These are phyloP conservation scores for Solanum rostratum DNA, from an alignment of 257 asterid genomes.

Conservation along the genomic window DNA sequence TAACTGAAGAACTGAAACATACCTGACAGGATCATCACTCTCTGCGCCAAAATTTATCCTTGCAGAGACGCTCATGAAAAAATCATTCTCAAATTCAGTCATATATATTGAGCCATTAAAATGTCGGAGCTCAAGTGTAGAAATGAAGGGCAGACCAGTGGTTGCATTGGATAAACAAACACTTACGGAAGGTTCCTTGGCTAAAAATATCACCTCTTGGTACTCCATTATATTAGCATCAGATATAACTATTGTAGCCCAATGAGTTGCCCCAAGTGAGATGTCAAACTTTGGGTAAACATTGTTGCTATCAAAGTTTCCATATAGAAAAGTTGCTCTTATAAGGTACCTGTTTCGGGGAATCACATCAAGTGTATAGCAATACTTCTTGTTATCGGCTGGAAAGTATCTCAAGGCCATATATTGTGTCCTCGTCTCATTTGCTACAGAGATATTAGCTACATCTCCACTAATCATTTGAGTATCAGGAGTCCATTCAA, in stretches of 20 bases:
- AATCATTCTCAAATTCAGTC: conserved; percentile 56
- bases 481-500: conserved; percentile 62
- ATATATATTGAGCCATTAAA: conserved; percentile 83
- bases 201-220: conserved; percentile 82
- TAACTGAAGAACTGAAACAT: conserved; percentile 4
- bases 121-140: conserved; percentile 91
- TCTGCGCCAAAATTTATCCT: conserved; percentile 91
- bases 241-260: conserved; percentile 82
- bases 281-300: conserved; percentile 92
- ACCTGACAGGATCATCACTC: conserved; percentile 75
- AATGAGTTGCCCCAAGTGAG: conserved; percentile 82
- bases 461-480: conserved; percentile 42
- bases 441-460: conserved; percentile 42
- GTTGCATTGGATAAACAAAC: conserved; percentile 95
- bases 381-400: conserved; percentile 74
- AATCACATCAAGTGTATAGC: conserved; percentile 62
- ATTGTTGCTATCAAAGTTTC: conserved; percentile 59
- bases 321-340: conserved; percentile 86
- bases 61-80: conserved; percentile 75
- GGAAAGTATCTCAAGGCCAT: conserved; percentile 69
- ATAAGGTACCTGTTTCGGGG: conserved; percentile 81
- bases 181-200: conserved; percentile 63
- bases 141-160: conserved; percentile 90
- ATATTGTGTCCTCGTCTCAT: conserved; percentile 68
- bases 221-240: conserved; percentile 69